Percentiles rank a stretch among this genome's conserved stretches.
Evolutionary conservation across 768 basidiomycete species (phyloP).

Genomic region (Leccinum imitatum): DNA sequence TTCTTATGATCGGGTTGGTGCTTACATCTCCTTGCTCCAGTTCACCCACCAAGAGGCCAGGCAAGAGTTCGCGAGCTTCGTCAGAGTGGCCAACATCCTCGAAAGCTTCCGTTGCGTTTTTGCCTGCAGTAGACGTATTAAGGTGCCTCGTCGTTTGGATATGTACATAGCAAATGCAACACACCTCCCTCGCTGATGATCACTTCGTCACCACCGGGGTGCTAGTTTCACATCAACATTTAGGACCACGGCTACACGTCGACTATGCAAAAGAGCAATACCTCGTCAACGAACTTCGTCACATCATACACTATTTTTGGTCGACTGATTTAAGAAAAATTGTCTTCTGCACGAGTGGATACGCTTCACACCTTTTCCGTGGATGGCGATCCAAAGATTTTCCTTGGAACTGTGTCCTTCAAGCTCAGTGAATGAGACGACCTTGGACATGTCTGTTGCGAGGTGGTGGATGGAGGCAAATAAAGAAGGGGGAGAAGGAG

Average conservation of each 20-base stretch:
- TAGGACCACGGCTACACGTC: not conserved
- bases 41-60: constrained; percentile 76
- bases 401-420: constrained; percentile 74
- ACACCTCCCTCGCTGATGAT: constrained; percentile 87
- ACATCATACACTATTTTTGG: constrained; percentile 79
- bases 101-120: constrained; percentile 97
- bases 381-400: constrained; percentile 76
- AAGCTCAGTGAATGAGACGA: constrained; percentile 72
- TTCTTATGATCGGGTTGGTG: constrained; percentile 10
- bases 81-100: constrained; percentile 99
- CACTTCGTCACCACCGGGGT: constrained; percentile 98
- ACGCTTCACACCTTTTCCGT: constrained; percentile 67
- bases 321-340: constrained; percentile 1
- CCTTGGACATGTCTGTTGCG: constrained; percentile 44
- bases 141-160: not conserved
- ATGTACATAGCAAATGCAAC: constrained; percentile 32
- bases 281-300: constrained; percentile 94
- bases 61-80: constrained; percentile 86
- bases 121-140: constrained; percentile 51
- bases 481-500: constrained; percentile 8
- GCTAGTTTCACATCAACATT: constrained; percentile 44
- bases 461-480: constrained; percentile 11
- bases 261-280: constrained; percentile 32
- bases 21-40: constrained; percentile 72
- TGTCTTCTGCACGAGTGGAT: not conserved